Evolutionary conservation across 495 filamentous ascomycete genomes (phyloP).

Genomic region (Aspergillus sparsus): DNA sequence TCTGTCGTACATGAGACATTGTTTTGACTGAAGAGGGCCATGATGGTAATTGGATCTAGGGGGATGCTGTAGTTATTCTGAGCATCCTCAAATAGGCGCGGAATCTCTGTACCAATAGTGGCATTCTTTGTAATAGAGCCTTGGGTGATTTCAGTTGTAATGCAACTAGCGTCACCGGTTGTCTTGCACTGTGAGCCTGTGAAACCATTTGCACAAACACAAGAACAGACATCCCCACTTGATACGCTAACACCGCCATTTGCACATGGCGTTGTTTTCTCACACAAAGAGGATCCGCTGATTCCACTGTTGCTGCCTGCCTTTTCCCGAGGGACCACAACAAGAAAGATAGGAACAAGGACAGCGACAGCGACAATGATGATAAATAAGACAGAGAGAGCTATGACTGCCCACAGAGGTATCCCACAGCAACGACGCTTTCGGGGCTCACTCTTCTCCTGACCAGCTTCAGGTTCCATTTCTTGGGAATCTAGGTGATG

Average conservation of each 20-base stretch:
- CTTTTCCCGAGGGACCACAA: slow-evolving; percentile 67
- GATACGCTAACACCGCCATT: slow-evolving; percentile 81
- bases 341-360: slow-evolving; percentile 79
- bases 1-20: slow-evolving; percentile 76
- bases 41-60: slow-evolving; percentile 63
- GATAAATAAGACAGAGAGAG: slow-evolving; percentile 66
- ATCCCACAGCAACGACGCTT: slow-evolving; percentile 72
- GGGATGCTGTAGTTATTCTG: slow-evolving; percentile 72
- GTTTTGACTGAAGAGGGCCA: slow-evolving; percentile 72
- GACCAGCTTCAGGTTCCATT: slow-evolving; percentile 26
- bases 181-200: slow-evolving; percentile 73
- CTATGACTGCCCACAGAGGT: slow-evolving; percentile 74
- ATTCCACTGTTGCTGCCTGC: neutral
- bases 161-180: slow-evolving; percentile 65
- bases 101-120: slow-evolving; percentile 78
- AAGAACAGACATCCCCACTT: slow-evolving; percentile 68
- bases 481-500: slow-evolving; percentile 37
- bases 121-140: slow-evolving; percentile 58
- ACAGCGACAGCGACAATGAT: slow-evolving; percentile 83
- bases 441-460: slow-evolving; percentile 21
- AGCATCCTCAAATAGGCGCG: slow-evolving; percentile 65
- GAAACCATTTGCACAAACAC: slow-evolving; percentile 84
- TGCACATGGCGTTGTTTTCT: slow-evolving; percentile 57
- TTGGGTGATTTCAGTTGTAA: slow-evolving; percentile 61
- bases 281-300: slow-evolving; percentile 43